A percentile compares a stretch with the other conserved stretches of the same genome.
Evolutionary conservation across 192 early-diverging fungal species (phyloP).

Genomic region (Fimicolochytrium jonesii): DNA sequence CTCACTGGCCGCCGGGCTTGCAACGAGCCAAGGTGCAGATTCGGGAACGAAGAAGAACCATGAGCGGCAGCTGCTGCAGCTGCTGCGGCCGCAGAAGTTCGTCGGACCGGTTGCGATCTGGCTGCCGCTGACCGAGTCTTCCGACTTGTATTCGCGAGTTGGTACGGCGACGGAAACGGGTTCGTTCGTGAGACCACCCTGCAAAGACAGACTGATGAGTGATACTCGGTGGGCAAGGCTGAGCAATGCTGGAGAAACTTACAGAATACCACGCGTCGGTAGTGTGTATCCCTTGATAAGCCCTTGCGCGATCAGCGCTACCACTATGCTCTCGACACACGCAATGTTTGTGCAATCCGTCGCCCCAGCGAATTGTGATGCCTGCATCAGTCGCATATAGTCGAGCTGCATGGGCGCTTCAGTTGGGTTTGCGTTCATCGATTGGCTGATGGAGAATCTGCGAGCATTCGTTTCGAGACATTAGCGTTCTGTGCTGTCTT

Average conservation of each 20-base stretch:
- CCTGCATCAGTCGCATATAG: slow-evolving; percentile 1
- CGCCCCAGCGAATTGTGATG: slow-evolving; percentile 4
- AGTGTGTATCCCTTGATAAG: slow-evolving; percentile 24
- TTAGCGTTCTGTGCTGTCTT: no score
- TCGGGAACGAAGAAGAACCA: neutral
- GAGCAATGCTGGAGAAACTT: neutral
- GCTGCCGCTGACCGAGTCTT: neutral
- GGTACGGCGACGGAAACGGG: slow-evolving; percentile 14
- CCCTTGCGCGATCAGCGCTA: slow-evolving; percentile 10
- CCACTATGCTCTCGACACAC: slow-evolving; percentile 18
- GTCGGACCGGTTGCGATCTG: slow-evolving; percentile 2
- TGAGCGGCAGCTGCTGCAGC: neutral
- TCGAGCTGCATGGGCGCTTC: slow-evolving; percentile 3
- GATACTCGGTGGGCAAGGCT: neutral
- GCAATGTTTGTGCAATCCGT: neutral
- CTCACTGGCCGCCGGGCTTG: neutral
- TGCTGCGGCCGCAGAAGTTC: neutral
- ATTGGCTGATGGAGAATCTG: neutral
- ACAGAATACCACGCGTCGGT: slow-evolving; percentile 12
- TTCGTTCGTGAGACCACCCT: slow-evolving; percentile 13
- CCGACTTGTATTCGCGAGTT: slow-evolving; percentile 1
- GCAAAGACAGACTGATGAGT: neutral
- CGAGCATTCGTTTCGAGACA: no score
- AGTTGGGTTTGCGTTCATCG: neutral
- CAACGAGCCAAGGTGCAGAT: neutral